Evolutionary conservation across 2,329 filamentous ascomycete genomes (phyloP), one percentile per base, ranked within the genome.

Genomic region (Stachybotrys chlorohalonatus): DNA sequence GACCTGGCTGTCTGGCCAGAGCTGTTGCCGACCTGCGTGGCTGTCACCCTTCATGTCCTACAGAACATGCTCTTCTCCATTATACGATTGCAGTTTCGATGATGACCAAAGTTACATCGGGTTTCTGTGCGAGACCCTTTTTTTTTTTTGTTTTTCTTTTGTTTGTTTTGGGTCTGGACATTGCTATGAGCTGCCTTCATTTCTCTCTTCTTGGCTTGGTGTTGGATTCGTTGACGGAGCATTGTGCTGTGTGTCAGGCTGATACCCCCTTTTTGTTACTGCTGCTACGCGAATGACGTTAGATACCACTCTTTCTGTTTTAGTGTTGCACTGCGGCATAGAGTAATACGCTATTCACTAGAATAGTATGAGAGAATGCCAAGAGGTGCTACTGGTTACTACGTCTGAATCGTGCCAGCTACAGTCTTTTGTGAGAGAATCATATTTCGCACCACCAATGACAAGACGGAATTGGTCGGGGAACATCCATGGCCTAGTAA

Each of bases 51-150:
- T 65, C 84, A 87, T 62, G 84, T 87, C 52, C 64, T 87, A 68
- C 84, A 87, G 70, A 87, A 87, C 66, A 87, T 87, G 84, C 68
- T 87, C 54, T 87, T 87, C 70, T 84, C 82, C 49, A 87, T 87
- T 62, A 80, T 86, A 42, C 77, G 84, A 58, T 69, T 87, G 63
- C 78, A 81, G 59, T 87, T 87, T 61, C 73, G 68, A 47, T 65
- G 56, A 55, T 49, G 24, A 24, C 2, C 24, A 24, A 24, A 24
- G 24, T 24, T 24, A 24, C 24, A 24, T 24, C 24, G 24, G 24
- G 4, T 24, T 24, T 4, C 24, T 4, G 24, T 24, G 24, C 36
- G n/a, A n/a, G 13, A 6, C 46, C n/a, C 13, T 45, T n/a, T 5
- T 46, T 24, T 42, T 39, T 42, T 45, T 52, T 52, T 46, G 32